Percentiles rank a stretch among this genome's conserved stretches.
Evolutionary conservation across 768 basidiomycete species (phyloP).

Genomic region (Trametes elegans): DNA sequence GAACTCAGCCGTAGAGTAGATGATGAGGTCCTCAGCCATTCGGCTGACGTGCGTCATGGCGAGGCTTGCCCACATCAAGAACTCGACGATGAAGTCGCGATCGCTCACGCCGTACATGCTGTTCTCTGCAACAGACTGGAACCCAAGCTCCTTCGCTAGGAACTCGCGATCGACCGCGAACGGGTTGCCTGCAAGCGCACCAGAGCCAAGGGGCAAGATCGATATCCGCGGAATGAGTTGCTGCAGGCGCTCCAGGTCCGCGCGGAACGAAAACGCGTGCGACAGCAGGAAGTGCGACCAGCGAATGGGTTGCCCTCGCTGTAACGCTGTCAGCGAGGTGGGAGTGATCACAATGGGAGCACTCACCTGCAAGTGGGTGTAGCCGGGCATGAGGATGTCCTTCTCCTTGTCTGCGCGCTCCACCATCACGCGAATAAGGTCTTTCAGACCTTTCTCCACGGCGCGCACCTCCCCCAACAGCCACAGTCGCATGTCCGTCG

Average conservation of each 20-base stretch:
- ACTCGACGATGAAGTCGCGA: constrained; percentile 96
- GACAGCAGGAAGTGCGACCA: constrained; percentile 98
- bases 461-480: constrained; percentile 73
- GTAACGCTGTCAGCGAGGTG: background rate
- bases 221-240: constrained; percentile 89
- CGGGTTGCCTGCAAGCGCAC: constrained; percentile 95
- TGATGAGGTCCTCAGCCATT: constrained; percentile 92
- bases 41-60: constrained; percentile 93
- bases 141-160: constrained; percentile 86
- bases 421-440: constrained; percentile 82
- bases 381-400: constrained; percentile 88
- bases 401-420: constrained; percentile 94
- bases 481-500: constrained; percentile 98
- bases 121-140: constrained; percentile 87
- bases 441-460: constrained; percentile 68
- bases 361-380: constrained; percentile 92
- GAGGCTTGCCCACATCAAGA: constrained; percentile 93
- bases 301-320: constrained; percentile 98
- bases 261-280: constrained; percentile 90
- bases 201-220: constrained; percentile 89
- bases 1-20: constrained; percentile 97
- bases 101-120: constrained; percentile 97
- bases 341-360: background rate
- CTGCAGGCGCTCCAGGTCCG: constrained; percentile 81
- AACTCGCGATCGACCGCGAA: constrained; percentile 93